Conservation (phyloP, 139 green algal genomes). For the Coelastrella sp. region DNA sequence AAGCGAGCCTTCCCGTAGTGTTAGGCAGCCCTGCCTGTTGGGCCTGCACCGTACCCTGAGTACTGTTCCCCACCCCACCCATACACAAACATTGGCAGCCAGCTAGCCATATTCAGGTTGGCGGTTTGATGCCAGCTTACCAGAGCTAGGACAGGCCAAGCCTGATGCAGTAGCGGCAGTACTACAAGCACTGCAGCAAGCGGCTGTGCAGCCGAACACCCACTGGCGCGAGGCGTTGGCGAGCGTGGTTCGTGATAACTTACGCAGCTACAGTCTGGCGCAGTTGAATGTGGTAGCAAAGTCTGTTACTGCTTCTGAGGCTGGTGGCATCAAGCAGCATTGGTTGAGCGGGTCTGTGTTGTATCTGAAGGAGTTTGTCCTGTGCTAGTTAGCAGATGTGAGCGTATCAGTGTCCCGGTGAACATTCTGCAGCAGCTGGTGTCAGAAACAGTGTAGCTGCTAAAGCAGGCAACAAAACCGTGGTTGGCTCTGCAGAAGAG, state of each 20-base stretch:
- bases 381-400: background rate
- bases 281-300: constrained; percentile 27
- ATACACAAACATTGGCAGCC: too few relatives aligned
- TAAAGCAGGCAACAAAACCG: too few relatives aligned
- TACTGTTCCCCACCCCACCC: too few relatives aligned
- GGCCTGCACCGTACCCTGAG: too few relatives aligned
- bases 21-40: too few relatives aligned
- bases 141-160: background rate
- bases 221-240: constrained; percentile 22
- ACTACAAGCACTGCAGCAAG: constrained; percentile 2
- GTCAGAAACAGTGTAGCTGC: too few relatives aligned
- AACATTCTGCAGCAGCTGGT: too few relatives aligned
- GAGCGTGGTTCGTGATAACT: background rate
- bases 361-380: constrained; percentile 45
- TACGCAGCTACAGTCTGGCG: constrained; percentile 21
- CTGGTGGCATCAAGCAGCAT: background rate
- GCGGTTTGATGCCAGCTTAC: constrained; percentile 13
- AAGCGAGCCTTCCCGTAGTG: too few relatives aligned
- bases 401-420: too few relatives aligned
- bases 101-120: too few relatives aligned
- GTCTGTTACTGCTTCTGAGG: constrained; percentile 11
- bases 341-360: constrained; percentile 13
- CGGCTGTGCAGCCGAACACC: constrained; percentile 2
- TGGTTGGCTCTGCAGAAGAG: too few relatives aligned
- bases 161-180: constrained; percentile 22